Evolutionary conservation across 164 flowering plant genomes (phyloP), one percentile per base, ranked within the genome.

Genomic region (Umbellularia californica): DNA sequence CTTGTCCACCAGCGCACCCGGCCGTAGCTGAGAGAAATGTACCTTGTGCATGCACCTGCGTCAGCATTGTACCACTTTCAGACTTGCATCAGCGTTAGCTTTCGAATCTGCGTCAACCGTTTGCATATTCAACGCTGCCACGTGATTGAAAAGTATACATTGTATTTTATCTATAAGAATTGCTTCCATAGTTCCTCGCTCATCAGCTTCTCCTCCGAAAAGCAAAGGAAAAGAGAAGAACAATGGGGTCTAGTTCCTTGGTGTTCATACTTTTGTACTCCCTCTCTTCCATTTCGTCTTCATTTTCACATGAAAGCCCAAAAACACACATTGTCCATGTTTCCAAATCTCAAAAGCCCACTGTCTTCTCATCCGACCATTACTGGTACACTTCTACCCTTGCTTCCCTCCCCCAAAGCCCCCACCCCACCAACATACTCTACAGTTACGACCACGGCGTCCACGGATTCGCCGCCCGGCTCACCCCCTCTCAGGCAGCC

Each of bases 391-490:
- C 76, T 19, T 58, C 79, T 50, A 65, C 76, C 35, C 79, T 81
- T 50, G 4, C 65, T 1, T 70, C 83, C 9, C 72, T 75, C 58
- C 75, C 77, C 33, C 69, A 58, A 1, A 64, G 73, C 52, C 50
- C 68, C 72, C 47, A 62, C 72, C 80, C 65, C 69, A 63, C 81
- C 58, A 33, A 70, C 41, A n/a, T 72, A 68, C 71, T 80, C 73
- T 72, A 80, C 70, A 68, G 75, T 65, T 68, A 76, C 73, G 20
- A 74, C 63, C 83, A 68, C 87, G 82, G 88, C 72, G 68, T 90
- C 87, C 93, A 90, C 82, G 94, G 95, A 70, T 95, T 95, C 89
- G 83, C 97, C 74, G 93, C 88, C 33, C 83, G 79, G 22, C 90
- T 92, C 82, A 75, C 95, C 17, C 62, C 81, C 24, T n/a, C 67